Base-by-base conservation (phyloP, 306 rosid species). In the Purshia tridentata region DNA sequence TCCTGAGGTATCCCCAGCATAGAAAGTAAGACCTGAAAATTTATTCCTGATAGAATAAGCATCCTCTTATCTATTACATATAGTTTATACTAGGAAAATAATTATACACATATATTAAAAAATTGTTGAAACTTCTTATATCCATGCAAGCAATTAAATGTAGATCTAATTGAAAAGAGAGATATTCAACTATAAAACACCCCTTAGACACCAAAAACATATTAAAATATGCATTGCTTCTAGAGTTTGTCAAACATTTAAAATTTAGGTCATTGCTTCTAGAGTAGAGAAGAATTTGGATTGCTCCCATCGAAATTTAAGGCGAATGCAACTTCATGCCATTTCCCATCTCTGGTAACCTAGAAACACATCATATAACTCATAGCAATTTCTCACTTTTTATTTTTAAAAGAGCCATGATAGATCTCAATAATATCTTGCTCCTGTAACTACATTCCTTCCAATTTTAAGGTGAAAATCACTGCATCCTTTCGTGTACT, bases 281-380 rank as follows among this genome's bases (percentile, higher is more conserved):
- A 81, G 81, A 61, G 69, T 20, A 18, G 22, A 5, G 60, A 54
- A 66, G 12, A 45, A 13, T 76, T 77, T 18, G 58, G 19, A 22
- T 71, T 57, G 39, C 22, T n/a, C 2, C 74, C 54, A 41, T 71
- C 78, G 41, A 65, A 19, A 52, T 81, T 76, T 62, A 81, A 29
- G 40, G 75, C 58, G 2, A 48, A 15, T 8, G 77, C 84, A 65
- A 81, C 77, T 45, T 81, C 84, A 42, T 73, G 75, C 84, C 84
- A 81, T 45, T 75, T 73, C 60, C 39, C 60, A 52, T 81, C 74
- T 9, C 62, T 46, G 23, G 56, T 76, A 72, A 81, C 84, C 84
- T 81, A 72, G 59, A 79, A 42, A 44, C 29, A 70, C 16, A 45
- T 18, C 20, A 23, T 29, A 29, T 29, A 29, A 29, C 35, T 29